Percentiles rank a stretch among this genome's conserved stretches.
Evolutionary conservation across 2,329 filamentous ascomycete genomes (phyloP).

Genomic region (Xylogone sp.): DNA sequence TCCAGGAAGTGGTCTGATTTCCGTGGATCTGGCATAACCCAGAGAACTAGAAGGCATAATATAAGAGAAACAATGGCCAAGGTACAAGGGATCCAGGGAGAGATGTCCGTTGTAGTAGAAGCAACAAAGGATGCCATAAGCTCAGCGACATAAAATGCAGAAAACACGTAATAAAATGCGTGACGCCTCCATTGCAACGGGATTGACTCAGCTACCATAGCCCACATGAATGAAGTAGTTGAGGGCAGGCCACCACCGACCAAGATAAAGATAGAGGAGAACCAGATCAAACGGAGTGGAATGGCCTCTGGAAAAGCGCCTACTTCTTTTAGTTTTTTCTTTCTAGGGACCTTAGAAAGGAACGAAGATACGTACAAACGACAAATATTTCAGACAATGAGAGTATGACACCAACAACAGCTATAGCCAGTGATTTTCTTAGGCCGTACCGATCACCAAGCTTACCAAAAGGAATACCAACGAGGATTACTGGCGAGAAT

Average conservation of each 20-base stretch:
- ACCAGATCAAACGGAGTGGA: constrained; percentile 22
- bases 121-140: constrained; percentile 24
- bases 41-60: constrained; percentile 16
- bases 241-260: constrained; percentile 26
- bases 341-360: not conserved
- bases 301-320: constrained; percentile 24
- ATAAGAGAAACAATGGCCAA: constrained; percentile 20
- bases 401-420: constrained; percentile 19
- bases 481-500: constrained; percentile 19
- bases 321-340: constrained; percentile 1
- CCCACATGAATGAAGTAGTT: constrained; percentile 27
- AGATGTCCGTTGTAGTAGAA: constrained; percentile 23
- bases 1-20: not conserved
- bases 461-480: constrained; percentile 26
- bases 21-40: constrained; percentile 15
- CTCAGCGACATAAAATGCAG: constrained; percentile 27
- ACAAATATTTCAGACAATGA: constrained; percentile 21
- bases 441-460: constrained; percentile 23
- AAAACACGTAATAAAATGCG: constrained; percentile 28
- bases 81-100: constrained; percentile 25
- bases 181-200: constrained; percentile 22
- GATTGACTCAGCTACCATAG: constrained; percentile 24
- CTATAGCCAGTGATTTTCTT: constrained; percentile 21
- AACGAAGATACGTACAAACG: constrained; percentile 20
- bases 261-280: constrained; percentile 23